Evolutionary conservation across 768 basidiomycete species (phyloP).

Genomic region (Leucogyrophana mollusca): DNA sequence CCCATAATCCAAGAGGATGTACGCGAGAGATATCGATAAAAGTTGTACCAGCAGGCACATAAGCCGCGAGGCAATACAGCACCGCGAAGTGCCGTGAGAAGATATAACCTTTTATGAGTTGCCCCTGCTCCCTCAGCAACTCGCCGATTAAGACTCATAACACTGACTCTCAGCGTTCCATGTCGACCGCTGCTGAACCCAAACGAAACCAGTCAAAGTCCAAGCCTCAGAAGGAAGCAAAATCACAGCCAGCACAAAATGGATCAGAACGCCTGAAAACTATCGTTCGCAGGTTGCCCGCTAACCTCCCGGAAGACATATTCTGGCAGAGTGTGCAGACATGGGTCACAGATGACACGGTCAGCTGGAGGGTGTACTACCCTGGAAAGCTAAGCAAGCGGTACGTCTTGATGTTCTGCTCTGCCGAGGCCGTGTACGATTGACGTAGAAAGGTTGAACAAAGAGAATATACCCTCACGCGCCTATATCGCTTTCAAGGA

Average conservation of each 20-base stretch:
- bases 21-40: no score
- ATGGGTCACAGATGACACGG: conserved; percentile 80
- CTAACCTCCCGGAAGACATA: conserved; percentile 86
- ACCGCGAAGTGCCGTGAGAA: no score
- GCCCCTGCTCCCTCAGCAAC: no score
- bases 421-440: background rate
- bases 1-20: no score
- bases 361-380: conserved; percentile 63
- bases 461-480: conserved; percentile 82
- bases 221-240: conserved; percentile 30
- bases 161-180: conserved; percentile 4
- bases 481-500: conserved; percentile 91
- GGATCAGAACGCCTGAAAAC: conserved; percentile 74
- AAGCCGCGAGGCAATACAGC: no score
- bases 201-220: conserved; percentile 22
- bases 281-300: conserved; percentile 83
- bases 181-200: conserved; percentile 15
- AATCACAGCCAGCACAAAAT: conserved; percentile 22
- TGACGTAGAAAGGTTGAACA: conserved; percentile 55
- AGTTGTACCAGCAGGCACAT: no score
- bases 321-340: conserved; percentile 90
- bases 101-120: no score
- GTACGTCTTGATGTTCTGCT: conserved; percentile 35
- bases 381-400: conserved; percentile 70
- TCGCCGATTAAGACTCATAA: no score